Evolutionary conservation across 306 rosid species (phyloP).

Genomic region (Arachis stenosperma): DNA sequence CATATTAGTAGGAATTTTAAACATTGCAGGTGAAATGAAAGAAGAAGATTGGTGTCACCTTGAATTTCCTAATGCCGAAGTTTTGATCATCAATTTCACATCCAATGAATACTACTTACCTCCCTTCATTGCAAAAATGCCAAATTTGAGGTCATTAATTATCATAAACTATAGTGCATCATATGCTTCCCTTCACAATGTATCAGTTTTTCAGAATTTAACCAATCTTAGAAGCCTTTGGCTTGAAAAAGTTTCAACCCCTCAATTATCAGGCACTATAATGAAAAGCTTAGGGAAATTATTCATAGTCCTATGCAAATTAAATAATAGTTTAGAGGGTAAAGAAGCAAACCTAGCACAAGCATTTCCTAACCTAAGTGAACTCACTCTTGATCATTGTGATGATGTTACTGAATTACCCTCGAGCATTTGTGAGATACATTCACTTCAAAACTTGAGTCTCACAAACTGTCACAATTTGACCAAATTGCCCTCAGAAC

Average conservation of each 20-base stretch:
- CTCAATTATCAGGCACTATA: slow-evolving; percentile 49
- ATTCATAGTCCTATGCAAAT: slow-evolving; percentile 68
- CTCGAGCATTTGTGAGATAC: slow-evolving; percentile 64
- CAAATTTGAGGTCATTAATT: slow-evolving; percentile 73
- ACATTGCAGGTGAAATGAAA: slow-evolving; percentile 75
- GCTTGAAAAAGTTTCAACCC: slow-evolving; percentile 80
- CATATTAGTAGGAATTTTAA: slow-evolving; percentile 17
- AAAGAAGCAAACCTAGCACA: slow-evolving; percentile 41
- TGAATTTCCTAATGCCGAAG: slow-evolving; percentile 82
- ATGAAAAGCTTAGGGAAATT: slow-evolving; percentile 57
- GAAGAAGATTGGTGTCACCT: slow-evolving; percentile 77
- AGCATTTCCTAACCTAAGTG: slow-evolving; percentile 63
- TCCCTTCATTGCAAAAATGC: slow-evolving; percentile 74
- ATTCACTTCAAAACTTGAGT: slow-evolving; percentile 58
- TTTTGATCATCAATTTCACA: slow-evolving; percentile 75
- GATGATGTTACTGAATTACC: slow-evolving; percentile 66
- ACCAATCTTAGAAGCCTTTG: slow-evolving; percentile 70
- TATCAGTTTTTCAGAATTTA: slow-evolving; percentile 52
- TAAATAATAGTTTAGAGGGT: slow-evolving; percentile 52
- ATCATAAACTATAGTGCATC: slow-evolving; percentile 61
- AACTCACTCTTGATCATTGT: slow-evolving; percentile 82
- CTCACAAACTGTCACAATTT: slow-evolving; percentile 80
- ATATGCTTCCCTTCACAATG: slow-evolving; percentile 59
- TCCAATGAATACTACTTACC: slow-evolving; percentile 71
- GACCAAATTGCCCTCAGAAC: slow-evolving; percentile 57